Base-by-base conservation (phyloP, 345 rosid species). In the Alliaria petiolata region DNA sequence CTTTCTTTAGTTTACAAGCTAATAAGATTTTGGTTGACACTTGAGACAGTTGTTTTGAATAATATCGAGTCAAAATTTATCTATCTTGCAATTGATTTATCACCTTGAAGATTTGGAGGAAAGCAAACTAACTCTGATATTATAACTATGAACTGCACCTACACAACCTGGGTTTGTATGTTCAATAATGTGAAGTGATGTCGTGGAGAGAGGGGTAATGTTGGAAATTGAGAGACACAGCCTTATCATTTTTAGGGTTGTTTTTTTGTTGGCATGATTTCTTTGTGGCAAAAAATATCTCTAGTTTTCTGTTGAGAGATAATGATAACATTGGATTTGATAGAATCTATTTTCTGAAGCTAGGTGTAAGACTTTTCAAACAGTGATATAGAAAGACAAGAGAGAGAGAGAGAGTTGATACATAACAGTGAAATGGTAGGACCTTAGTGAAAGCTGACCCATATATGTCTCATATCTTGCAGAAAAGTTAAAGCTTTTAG, bases 371-470 rank as follows among this genome's bases (percentile, higher is more conserved):
- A 62, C 79, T 69, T 69, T 75, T 54, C 65, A 68, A 74, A 49
- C 25, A 59, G 33, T 51, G 73, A 43, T 39, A 36, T 40, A 74
- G 72, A 73, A 58, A 71, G 76, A 74, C n/a, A 53, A 68, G 28
- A 57, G 42, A 62, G 8, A 47, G 45, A 36, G 14, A 5, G 17
- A 15, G 52, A 30, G n/a, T n/a, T n/a, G 76, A 59, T 65, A 66
- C 9, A 55, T n/a, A 38, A 55, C 22, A 16, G 69, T 55, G 70
- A 65, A 67, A 57, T 57, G 67, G 76, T 76, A 70, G 80, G 76
- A 64, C 76, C 55, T 64, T 70, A 40, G 62, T 76, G 76, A 76
- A 76, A 76, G 80, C 76, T 70, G 80, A 76, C 80, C 80, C 80
- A 76, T 76, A 36, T 56, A 64, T 76, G 80, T 76, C 76, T 76